Evolutionary conservation across 768 basidiomycete species (phyloP), one percentile per base, ranked within the genome.

Genomic region (Coprinopsis sp.): DNA sequence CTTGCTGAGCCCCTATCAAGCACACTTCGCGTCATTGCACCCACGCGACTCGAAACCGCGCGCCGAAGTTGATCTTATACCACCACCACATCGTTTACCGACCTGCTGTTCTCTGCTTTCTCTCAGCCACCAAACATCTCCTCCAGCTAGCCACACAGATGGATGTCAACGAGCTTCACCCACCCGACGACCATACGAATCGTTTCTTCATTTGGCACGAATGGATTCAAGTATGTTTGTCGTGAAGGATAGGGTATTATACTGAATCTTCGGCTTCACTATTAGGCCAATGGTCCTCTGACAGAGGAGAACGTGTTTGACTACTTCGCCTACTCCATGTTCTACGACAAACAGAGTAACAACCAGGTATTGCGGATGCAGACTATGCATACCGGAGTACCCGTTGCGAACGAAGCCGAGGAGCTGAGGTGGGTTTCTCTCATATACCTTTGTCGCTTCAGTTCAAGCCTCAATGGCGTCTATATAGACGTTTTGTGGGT

Each of bases 331-430:
- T 80, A 80, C 1, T 92, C 90, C 23, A 91, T 91, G 81, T 94
- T 92, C 70, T 95, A 91, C 62, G 91, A 94, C 67, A 90, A 90
- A 64, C 87, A 89, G 66, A 91, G 87, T 68, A 93, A 86, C 64
- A 95, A 95, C 64, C 88, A 92, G 57, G 82, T 87, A 24, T 69
- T 95, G 34, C 84, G 91, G 55, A 95, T 95, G 92, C 92, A 95
- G 64, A 93, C 89, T 0, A 84, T 86, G 69, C 85, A 90, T 58
- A 86, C 87, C 0, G 89, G 85, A n/a, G 68, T 78, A 23, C 79
- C 85, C 8, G 67, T 91, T 46, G 69, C 74, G 6, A 85, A 93
- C 54, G 92, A 93, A 62, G 82, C 84, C 8, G 88, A 88, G 52
- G 89, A 94, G 60, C 80, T 95, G 51, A 90, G 73, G 91, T 88